These are phyloP conservation scores for Cercospora nicotianae DNA, from an alignment of 2,329 filamentous ascomycete genomes.

Conservation along the genomic window DNA sequence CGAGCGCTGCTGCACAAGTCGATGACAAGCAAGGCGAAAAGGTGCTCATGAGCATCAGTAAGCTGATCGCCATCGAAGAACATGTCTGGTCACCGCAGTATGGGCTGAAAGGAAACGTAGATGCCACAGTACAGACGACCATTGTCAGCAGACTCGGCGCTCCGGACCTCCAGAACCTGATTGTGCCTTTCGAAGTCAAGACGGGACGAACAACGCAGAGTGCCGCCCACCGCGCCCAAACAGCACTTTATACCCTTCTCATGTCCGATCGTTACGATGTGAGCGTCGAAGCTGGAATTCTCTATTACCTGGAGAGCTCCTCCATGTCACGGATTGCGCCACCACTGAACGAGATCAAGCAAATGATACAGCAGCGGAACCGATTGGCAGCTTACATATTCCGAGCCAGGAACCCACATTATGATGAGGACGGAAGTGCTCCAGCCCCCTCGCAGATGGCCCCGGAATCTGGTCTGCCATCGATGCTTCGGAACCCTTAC, in stretches of 20 bases:
- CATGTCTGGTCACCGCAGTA: constrained; percentile 99
- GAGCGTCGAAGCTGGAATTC: constrained; percentile 81
- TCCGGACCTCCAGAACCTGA: constrained; percentile 56
- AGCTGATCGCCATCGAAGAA: constrained; percentile 93
- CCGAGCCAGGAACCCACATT: constrained; percentile 30
- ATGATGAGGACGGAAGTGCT: not conserved
- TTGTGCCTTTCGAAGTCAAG: constrained; percentile 93
- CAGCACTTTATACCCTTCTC: constrained; percentile 87
- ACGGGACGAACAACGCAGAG: constrained; percentile 80
- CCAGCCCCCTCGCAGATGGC: constrained; percentile 27
- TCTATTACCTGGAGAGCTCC: constrained; percentile 94
- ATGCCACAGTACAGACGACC: constrained; percentile 88
- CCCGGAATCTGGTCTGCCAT: constrained; percentile 67
- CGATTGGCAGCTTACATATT: constrained; percentile 81
- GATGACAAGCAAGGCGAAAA: constrained; percentile 76
- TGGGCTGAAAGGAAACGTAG: constrained; percentile 94
- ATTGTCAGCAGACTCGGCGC: constrained; percentile 69
- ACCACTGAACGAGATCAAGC: constrained; percentile 81
- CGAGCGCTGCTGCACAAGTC: constrained; percentile 70
- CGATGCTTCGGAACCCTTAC: constrained; percentile 79
- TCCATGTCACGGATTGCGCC: constrained; percentile 82
- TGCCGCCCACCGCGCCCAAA: constrained; percentile 85
- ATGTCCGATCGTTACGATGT: constrained; percentile 94
- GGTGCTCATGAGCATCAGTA: constrained; percentile 81
- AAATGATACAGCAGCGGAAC: constrained; percentile 97